Conservation (phyloP, 2,329 filamentous ascomycete species). For the Ophiostoma montium region DNA sequence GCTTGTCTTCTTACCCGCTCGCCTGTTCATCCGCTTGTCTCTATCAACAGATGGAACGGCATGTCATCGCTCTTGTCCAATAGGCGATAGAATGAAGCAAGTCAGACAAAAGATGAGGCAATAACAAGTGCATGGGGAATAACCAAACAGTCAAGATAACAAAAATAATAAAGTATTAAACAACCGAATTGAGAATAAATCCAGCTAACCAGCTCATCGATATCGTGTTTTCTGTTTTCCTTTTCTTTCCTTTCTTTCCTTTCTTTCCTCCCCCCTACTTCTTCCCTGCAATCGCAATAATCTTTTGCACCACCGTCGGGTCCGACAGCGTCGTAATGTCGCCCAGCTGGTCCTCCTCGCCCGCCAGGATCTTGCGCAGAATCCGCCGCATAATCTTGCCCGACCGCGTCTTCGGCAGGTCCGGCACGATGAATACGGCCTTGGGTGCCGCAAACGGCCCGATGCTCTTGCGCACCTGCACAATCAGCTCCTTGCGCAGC, state of each 20-base stretch:
- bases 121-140: too few relatives aligned
- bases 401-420: constrained; percentile 91
- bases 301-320: constrained; percentile 75
- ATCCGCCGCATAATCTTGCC: constrained; percentile 99
- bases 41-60: too few relatives aligned
- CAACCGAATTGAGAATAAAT: too few relatives aligned
- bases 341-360: constrained; percentile 92
- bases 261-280: constrained; percentile 23
- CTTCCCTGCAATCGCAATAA: constrained; percentile 62
- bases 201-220: too few relatives aligned
- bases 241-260: not conserved
- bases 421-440: constrained; percentile 77
- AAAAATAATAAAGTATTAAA: not conserved
- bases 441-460: constrained; percentile 96
- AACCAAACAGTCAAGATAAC: too few relatives aligned
- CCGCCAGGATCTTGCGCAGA: constrained; percentile 89
- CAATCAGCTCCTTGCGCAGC: constrained; percentile 81
- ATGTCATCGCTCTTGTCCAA: too few relatives aligned
- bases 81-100: too few relatives aligned
- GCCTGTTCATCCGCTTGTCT: too few relatives aligned
- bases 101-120: too few relatives aligned
- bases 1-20: too few relatives aligned
- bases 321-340: constrained; percentile 88
- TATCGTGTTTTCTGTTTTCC: not conserved
- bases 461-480: constrained; percentile 94